Evolutionary conservation across 192 early-diverging fungal genomes (phyloP).

Genomic region (Haplosporangium gracile): DNA sequence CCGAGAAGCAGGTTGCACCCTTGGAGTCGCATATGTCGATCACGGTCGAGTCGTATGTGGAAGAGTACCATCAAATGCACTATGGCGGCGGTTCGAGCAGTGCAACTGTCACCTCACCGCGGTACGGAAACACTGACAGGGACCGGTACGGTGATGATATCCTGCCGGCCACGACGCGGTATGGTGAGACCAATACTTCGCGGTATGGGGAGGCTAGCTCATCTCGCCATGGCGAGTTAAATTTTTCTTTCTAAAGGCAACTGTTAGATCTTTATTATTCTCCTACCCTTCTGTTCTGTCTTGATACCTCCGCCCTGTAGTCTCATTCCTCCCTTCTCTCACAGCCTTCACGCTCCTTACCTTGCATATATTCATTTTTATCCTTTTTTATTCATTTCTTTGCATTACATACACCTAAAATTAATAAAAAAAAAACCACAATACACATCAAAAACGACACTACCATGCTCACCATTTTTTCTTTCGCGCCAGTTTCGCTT

Average conservation of each 20-base stretch:
- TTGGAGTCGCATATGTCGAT: conserved; percentile 35
- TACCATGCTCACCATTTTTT: background rate
- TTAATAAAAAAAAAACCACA: background rate
- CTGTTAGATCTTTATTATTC: background rate
- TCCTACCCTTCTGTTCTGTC: background rate
- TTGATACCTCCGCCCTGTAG: background rate
- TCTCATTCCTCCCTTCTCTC: background rate
- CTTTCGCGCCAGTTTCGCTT: background rate
- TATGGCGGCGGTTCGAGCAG: conserved; percentile 2
- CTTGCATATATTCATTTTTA: background rate
- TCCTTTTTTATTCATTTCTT: background rate
- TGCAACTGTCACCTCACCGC: background rate
- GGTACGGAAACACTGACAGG: background rate
- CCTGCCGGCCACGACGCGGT: background rate
- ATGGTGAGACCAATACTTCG: background rate
- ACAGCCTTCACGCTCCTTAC: conserved; percentile 6
- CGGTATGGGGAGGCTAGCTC: background rate
- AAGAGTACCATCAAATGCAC: conserved; percentile 43
- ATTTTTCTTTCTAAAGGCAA: background rate
- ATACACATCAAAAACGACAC: background rate
- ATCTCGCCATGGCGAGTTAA: background rate
- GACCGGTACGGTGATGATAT: background rate
- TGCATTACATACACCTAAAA: background rate
- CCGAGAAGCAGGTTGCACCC: conserved; percentile 34
- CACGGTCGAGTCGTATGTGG: conserved; percentile 45